Evolutionary conservation across 441 rosid species (phyloP), one percentile per base, ranked within the genome.

Genomic region (Adansonia grandidieri): DNA sequence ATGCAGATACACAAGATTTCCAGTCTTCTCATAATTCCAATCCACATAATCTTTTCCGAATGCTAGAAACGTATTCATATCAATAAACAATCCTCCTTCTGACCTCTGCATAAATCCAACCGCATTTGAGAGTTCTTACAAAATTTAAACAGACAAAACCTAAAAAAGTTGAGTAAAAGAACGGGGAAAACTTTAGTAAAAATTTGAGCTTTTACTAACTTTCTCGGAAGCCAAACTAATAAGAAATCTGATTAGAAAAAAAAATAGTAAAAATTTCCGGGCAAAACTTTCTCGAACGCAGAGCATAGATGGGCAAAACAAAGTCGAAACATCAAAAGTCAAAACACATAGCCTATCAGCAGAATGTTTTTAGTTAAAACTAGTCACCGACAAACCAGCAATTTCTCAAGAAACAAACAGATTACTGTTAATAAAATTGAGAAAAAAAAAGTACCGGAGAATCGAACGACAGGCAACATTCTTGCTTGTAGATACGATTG

Each of bases 381-480:
- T 20, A 51, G 24, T 51, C 61, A 51, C 61, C 2, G 14, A 24
- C 42, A 71, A 71, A 24, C 80, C 66, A 13, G 37, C 10, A 47
- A 4, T 69, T 71, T 45, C 76, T 6, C 10, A 40, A 63, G 74
- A 67, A 78, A 44, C 71, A 72, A 74, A 50, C 40, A 0, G 79
- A 53, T 72, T 47, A 57, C 14, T 11, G 0, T 1, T 4, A 28
- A 4, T 3, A 47, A 11, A 4, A 14, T 13, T 28, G 22, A 63
- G 54, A 69, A 54, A 28, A 56, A 50, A 42, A 37, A 67, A 61
- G 37, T 87, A 96, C 97, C 87, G 96, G 97, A 80, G 97, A 86
- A 69, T 93, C 99, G 85, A 91, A 96, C 78, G 98, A 89, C 87
- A 94, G 68, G 88, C 98, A 93, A 82, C 99, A 96, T 86, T 96